These are phyloP conservation scores for Hygrophorus pudorinus DNA, from an alignment of 768 basidiomycete genomes.

Conservation along the genomic window DNA sequence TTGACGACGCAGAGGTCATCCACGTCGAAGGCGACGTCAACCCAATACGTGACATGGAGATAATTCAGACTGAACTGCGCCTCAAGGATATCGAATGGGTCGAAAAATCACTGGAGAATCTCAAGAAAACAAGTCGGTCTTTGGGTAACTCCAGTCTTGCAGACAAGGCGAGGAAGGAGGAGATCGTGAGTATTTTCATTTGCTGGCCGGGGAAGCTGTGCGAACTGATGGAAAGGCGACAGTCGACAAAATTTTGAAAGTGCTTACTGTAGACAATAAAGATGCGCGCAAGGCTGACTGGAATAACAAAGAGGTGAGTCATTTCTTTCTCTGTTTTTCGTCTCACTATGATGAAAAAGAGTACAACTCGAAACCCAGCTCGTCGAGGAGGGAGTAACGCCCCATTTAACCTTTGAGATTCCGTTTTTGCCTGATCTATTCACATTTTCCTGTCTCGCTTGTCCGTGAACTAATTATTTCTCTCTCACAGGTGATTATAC, in stretches of 20 bases:
- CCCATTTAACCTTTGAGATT: slow-evolving; percentile 60
- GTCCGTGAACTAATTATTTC: neutral
- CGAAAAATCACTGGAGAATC: slow-evolving; percentile 74
- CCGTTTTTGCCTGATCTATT: slow-evolving; percentile 19
- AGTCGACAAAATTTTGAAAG: slow-evolving; percentile 77
- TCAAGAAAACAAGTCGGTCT: slow-evolving; percentile 65
- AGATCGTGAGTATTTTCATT: slow-evolving; percentile 52
- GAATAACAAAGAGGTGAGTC: slow-evolving; percentile 90
- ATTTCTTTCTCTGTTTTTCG: neutral
- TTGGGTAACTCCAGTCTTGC: slow-evolving; percentile 73
- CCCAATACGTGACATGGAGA: slow-evolving; percentile 93
- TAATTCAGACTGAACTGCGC: slow-evolving; percentile 88
- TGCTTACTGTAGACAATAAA: slow-evolving; percentile 69
- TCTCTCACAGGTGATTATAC: neutral
- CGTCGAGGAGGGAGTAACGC: slow-evolving; percentile 92
- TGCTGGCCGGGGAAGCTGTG: neutral
- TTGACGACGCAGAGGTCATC: slow-evolving; percentile 98
- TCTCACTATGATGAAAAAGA: slow-evolving; percentile 50
- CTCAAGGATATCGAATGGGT: slow-evolving; percentile 99
- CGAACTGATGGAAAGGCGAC: slow-evolving; percentile 41
- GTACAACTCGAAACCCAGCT: slow-evolving; percentile 86
- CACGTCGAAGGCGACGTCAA: slow-evolving; percentile 99
- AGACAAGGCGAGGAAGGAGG: slow-evolving; percentile 94
- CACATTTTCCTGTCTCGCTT: neutral
- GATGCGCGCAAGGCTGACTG: slow-evolving; percentile 92